Evolutionary conservation across 2,329 filamentous ascomycete species (phyloP).

Genomic region (Fusarium drepaniforme): DNA sequence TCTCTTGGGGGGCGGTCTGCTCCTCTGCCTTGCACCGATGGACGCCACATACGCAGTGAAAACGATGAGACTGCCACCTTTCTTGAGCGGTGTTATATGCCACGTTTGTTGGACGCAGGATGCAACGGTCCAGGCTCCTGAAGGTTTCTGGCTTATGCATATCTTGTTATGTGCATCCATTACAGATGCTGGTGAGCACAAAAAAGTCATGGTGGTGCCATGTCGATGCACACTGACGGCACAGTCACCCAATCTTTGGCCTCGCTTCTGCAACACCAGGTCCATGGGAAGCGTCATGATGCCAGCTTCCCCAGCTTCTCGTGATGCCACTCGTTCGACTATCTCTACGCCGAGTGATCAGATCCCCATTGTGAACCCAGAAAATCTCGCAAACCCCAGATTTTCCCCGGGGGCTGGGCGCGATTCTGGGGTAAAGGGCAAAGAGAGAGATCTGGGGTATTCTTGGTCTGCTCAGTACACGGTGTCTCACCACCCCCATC

Average conservation of each 20-base stretch:
- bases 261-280: conserved; percentile 20
- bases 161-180: not conserved
- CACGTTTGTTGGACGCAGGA: conserved; percentile 17
- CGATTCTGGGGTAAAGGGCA: conserved; percentile 22
- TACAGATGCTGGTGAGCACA: not conserved
- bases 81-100: conserved; percentile 4
- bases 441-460: not conserved
- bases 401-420: not conserved
- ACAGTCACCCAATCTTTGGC: conserved; percentile 16
- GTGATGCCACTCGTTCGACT: conserved; percentile 7
- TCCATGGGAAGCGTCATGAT: conserved; percentile 8
- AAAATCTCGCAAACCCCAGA: not conserved
- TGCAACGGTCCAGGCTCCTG: conserved; percentile 12
- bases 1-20: not conserved
- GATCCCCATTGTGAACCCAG: conserved; percentile 5
- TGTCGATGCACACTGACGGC: conserved; percentile 26
- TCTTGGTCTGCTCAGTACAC: conserved; percentile 4
- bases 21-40: not conserved
- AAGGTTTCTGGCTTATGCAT: not conserved
- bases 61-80: not conserved
- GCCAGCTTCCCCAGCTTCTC: conserved; percentile 8
- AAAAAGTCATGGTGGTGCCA: conserved; percentile 26
- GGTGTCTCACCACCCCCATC: not conserved
- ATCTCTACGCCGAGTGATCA: conserved; percentile 11
- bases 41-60: not conserved